These are phyloP conservation scores for Dactylella cylindrospora DNA, from an alignment of 2,329 filamentous ascomycete species.

Conservation along the genomic window DNA sequence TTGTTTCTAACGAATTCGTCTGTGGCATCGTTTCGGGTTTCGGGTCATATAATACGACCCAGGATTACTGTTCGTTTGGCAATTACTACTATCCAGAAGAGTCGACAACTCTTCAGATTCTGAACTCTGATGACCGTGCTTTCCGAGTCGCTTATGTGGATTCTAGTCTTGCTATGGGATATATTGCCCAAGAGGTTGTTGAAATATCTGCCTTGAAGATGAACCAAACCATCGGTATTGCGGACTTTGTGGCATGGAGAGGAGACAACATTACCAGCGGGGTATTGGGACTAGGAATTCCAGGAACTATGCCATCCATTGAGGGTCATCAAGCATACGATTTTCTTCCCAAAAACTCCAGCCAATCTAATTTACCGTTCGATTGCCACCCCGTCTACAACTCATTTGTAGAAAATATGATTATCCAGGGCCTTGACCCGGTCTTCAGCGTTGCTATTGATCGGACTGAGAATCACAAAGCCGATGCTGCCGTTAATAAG, in stretches of 20 bases:
- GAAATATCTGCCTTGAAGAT: constrained; percentile 13
- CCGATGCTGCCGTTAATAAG: background rate
- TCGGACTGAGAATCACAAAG: background rate
- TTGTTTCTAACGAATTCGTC: background rate
- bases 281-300: constrained; percentile 31
- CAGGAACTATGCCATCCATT: constrained; percentile 22
- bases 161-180: background rate
- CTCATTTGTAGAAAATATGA: constrained; percentile 22
- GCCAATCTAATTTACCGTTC: background rate
- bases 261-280: constrained; percentile 18
- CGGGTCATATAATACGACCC: background rate
- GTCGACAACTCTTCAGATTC: constrained; percentile 11
- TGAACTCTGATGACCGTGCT: constrained; percentile 3
- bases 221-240: constrained; percentile 19
- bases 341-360: background rate
- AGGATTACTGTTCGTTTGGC: constrained; percentile 13
- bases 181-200: constrained; percentile 24
- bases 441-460: constrained; percentile 23
- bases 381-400: constrained; percentile 34
- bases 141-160: constrained; percentile 13
- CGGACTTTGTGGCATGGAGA: background rate
- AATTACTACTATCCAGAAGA: background rate
- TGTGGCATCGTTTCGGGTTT: no score
- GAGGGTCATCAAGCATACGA: constrained; percentile 23
- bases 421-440: constrained; percentile 6